Conservation (phyloP, 768 basidiomycete genomes). For the Psilocybe cubensis region DNA sequence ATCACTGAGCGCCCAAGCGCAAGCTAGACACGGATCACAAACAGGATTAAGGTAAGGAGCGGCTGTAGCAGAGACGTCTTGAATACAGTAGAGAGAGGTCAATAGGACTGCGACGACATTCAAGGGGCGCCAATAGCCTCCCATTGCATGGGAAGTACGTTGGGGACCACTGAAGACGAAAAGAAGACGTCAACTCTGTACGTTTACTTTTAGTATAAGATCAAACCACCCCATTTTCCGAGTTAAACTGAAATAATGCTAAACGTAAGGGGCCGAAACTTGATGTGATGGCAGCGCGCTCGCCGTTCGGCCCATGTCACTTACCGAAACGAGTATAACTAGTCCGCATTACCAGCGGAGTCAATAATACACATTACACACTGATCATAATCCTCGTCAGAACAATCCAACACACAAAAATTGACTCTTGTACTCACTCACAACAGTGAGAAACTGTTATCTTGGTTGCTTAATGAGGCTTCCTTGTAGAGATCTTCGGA, state of each 20-base stretch:
- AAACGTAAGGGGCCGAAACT: constrained; percentile 8
- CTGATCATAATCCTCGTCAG: not conserved
- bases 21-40: not conserved
- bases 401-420: not conserved
- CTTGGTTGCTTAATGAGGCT: not conserved
- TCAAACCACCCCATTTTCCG: constrained; percentile 1
- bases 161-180: constrained; percentile 7
- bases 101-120: constrained; percentile 8
- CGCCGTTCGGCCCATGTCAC: not conserved
- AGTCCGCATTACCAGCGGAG: not conserved
- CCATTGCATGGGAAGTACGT: constrained; percentile 14
- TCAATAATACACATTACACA: too few relatives aligned
- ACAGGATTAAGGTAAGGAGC: constrained; percentile 30
- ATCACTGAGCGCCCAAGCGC: not conserved
- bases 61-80: constrained; percentile 22
- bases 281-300: constrained; percentile 4
- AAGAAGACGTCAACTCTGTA: not conserved
- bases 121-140: constrained; percentile 8
- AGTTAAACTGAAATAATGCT: constrained; percentile 2
- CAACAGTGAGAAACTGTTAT: not conserved
- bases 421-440: not conserved
- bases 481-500: not conserved
- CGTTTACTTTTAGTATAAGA: not conserved
- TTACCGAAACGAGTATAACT: not conserved
- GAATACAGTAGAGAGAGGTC: constrained; percentile 14